Percentiles rank a stretch among this genome's conserved stretches.
Conservation (phyloP, 192 early-diverging fungal species). For the Spinellus fusiger region DNA sequence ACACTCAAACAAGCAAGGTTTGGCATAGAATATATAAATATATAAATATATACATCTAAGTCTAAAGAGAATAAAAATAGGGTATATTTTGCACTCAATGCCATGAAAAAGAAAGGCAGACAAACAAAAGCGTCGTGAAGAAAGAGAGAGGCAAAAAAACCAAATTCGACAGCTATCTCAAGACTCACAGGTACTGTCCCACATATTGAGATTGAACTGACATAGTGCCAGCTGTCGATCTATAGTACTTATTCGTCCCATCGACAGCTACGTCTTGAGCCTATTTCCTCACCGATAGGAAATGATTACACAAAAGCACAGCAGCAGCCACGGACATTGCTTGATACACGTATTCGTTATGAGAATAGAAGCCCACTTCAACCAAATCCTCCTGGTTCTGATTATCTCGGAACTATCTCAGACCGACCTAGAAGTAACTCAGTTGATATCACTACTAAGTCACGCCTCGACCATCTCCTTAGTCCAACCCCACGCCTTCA, state of each 20-base stretch:
- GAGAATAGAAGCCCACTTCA: too few species aligned
- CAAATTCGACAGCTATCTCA: neutral
- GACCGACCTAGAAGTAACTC: constrained; percentile 15
- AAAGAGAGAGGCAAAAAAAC: constrained; percentile 18
- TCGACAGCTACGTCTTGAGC: neutral
- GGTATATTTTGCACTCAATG: constrained; percentile 73
- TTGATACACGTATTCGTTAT: constrained; percentile 7
- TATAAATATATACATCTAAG: neutral
- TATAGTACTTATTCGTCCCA: neutral
- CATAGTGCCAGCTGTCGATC: neutral
- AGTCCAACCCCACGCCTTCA: neutral
- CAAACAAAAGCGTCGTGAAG: constrained; percentile 50
- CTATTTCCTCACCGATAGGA: neutral
- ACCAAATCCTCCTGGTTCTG: neutral
- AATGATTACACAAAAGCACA: neutral
- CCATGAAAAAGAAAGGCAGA: constrained; percentile 58
- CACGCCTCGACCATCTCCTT: neutral
- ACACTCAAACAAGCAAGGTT: constrained; percentile 73
- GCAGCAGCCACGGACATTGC: neutral
- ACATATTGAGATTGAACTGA: neutral
- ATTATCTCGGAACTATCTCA: neutral
- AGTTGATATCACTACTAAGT: neutral
- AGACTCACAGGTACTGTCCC: neutral
- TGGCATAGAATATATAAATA: neutral
- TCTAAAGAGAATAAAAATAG: constrained; percentile 20